Base-by-base conservation (phyloP, 805 yeast species). In the Saturnispora halmiae region DNA sequence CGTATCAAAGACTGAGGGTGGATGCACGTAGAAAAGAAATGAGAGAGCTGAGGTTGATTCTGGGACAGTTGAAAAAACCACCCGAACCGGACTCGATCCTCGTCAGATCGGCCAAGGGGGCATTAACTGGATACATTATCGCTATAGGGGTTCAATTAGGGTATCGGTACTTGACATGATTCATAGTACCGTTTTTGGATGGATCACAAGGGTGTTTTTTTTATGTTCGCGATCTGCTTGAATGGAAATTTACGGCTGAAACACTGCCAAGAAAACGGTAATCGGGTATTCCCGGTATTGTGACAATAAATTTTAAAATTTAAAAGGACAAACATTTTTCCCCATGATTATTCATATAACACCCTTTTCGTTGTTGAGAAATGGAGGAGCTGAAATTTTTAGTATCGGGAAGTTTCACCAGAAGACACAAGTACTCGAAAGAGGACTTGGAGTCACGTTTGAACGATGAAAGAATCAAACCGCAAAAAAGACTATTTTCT, bases 401-500 rank as follows among this genome's bases (percentile, higher is more conserved):
- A 9, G 44, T 43, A n/a, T 24, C 42, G 2, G 41, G 31, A 6
- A 26, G 31, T 4, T 40, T 40, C 19, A 40, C 21, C 1, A 38
- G 33, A 15, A 14, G 29, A 6, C 25, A 11, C 14, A 15, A 20
- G 6, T 50, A 46, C 35, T 20, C 47, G 2, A 35, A 45, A 11
- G 46, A 48, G 11, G 52, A 50, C 21, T 29, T 48, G 5, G 53
- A 50, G 31, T 44, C 36, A 8, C 33, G 51, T 13, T 35, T 21
- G 13, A 42, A 45, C 7, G 59, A 53, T 38, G 50, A 51, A 1
- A 33, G 51, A 20, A 41, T 55, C n/a, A 28, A 31, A n/a, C 60
- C 67, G 3, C 69, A 65, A 45, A 55, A 50, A 30, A 49, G 70
- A 29, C 35, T 64, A 18, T 41, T 64, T 31, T 56, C 70, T 2